phyloP scores from a whole-genome alignment of 2,329 filamentous ascomycete genomes.

The Ceratocystis huliohia region DNA sequence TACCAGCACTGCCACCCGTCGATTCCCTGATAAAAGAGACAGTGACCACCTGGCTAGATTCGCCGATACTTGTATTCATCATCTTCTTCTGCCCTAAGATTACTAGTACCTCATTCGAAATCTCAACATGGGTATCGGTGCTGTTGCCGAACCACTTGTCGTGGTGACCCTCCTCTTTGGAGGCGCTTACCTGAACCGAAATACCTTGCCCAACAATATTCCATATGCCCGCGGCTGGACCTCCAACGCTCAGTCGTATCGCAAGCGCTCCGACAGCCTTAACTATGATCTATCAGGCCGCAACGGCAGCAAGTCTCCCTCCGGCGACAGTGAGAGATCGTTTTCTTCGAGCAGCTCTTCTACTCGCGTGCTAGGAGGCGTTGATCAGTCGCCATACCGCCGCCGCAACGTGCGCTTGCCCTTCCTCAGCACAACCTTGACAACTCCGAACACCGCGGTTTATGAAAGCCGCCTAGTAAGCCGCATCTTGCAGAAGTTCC shows the following conservation, averaged over 20 bases:
- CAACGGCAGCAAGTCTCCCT: slow-evolving; percentile 19
- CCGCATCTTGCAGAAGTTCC: slow-evolving; percentile 51
- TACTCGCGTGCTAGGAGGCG: slow-evolving; percentile 19
- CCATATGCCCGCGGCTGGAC: slow-evolving; percentile 20
- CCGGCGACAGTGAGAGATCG: slow-evolving; percentile 19
- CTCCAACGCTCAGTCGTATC: slow-evolving; percentile 18
- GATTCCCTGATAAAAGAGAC: neutral
- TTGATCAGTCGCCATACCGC: slow-evolving; percentile 22
- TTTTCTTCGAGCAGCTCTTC: slow-evolving; percentile 21
- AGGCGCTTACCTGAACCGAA: slow-evolving; percentile 35
- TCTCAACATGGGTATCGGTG: slow-evolving; percentile 30
- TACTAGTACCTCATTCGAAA: neutral
- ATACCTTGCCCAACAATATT: slow-evolving; percentile 23
- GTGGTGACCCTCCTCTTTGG: slow-evolving; percentile 34
- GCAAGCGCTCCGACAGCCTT: slow-evolving; percentile 22
- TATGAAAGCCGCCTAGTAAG: slow-evolving; percentile 50
- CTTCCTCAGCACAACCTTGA: slow-evolving; percentile 32
- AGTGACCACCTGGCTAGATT: neutral
- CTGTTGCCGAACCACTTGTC: slow-evolving; percentile 33
- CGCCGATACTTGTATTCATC: neutral
- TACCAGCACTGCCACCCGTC: neutral
- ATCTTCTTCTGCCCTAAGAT: neutral
- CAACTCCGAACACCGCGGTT: slow-evolving; percentile 48
- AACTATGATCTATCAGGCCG: slow-evolving; percentile 17
- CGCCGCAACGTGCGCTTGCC: slow-evolving; percentile 22